Evolutionary conservation across 2,329 filamentous ascomycete genomes (phyloP).

Genomic region (Canariomyces notabilis): DNA sequence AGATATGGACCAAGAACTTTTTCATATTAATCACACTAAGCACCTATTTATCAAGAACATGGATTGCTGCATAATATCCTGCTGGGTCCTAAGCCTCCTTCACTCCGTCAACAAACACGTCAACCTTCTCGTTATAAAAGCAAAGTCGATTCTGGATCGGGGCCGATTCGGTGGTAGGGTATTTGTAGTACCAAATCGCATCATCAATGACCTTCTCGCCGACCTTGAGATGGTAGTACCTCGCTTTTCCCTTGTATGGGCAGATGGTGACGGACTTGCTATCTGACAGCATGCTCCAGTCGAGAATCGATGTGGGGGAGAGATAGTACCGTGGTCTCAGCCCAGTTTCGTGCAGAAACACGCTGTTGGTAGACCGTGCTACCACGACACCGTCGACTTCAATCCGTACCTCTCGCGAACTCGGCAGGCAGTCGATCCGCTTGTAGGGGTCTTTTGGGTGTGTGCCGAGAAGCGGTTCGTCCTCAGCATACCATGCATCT

Average conservation of each 20-base stretch:
- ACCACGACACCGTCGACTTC: slow-evolving; percentile 42
- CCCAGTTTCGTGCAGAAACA: slow-evolving; percentile 57
- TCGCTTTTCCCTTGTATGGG: slow-evolving; percentile 63
- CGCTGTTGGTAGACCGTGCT: slow-evolving; percentile 39
- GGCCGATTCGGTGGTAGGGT: slow-evolving; percentile 52
- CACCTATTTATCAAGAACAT: too few relatives aligned
- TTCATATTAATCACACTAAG: too few relatives aligned
- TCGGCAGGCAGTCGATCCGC: slow-evolving; percentile 56
- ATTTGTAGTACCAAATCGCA: slow-evolving; percentile 58
- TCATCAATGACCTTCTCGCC: slow-evolving; percentile 41
- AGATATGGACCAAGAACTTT: too few relatives aligned
- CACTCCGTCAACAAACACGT: slow-evolving; percentile 52
- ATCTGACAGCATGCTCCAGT: slow-evolving; percentile 39
- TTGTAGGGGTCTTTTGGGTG: slow-evolving; percentile 66
- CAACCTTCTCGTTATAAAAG: slow-evolving; percentile 66
- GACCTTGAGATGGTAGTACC: slow-evolving; percentile 54
- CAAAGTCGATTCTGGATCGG: slow-evolving; percentile 52
- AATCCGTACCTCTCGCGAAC: slow-evolving; percentile 48
- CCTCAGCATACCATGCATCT: slow-evolving; percentile 36
- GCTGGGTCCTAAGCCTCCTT: slow-evolving; percentile 6
- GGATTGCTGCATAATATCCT: not conserved
- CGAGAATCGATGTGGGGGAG: slow-evolving; percentile 44
- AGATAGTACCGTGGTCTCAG: slow-evolving; percentile 57
- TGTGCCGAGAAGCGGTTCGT: slow-evolving; percentile 31
- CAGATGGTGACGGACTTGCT: slow-evolving; percentile 53